phyloP scores from a whole-genome alignment of 2,329 filamentous ascomycete genomes.

The Bisporella sp. region DNA sequence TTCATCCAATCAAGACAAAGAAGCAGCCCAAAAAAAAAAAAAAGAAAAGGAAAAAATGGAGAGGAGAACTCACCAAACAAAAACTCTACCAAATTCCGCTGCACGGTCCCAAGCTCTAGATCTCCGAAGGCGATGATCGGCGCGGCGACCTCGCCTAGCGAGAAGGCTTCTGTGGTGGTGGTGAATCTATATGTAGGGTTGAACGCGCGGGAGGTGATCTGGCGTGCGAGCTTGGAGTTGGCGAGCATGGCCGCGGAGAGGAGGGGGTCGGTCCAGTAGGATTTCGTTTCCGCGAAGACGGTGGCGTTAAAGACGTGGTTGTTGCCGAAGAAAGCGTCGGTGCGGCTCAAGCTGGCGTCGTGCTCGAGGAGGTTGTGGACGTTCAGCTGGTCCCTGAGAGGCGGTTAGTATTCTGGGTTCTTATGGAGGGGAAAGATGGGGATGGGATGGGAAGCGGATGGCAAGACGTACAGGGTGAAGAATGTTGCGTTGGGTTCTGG shows the following conservation, averaged over 20 bases:
- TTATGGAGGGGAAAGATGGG: too few species aligned
- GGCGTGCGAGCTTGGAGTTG: constrained; percentile 38
- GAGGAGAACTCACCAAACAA: constrained; percentile 34
- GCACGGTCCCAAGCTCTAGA: constrained; percentile 31
- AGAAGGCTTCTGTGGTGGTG: constrained; percentile 34
- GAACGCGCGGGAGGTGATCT: constrained; percentile 35
- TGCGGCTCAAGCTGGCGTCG: constrained; percentile 25
- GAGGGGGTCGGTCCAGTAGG: constrained; percentile 38
- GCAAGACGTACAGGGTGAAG: neutral
- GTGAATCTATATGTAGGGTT: constrained; percentile 45
- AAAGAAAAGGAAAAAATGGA: neutral
- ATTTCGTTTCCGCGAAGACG: constrained; percentile 38
- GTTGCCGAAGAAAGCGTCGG: constrained; percentile 42
- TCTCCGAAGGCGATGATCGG: constrained; percentile 44
- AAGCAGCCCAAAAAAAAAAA: neutral
- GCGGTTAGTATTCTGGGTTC: too few species aligned
- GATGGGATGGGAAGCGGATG: too few species aligned
- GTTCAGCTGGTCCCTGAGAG: neutral
- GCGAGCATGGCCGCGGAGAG: constrained; percentile 37
- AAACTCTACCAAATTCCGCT: constrained; percentile 34
- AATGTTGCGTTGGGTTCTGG: neutral
- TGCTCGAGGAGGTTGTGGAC: neutral
- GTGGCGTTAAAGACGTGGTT: constrained; percentile 44
- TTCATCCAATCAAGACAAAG: neutral
- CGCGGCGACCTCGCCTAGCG: constrained; percentile 42